Evolutionary conservation across 179 eudicot genomes (phyloP).

Genomic region (Vitellaria paradoxa): DNA sequence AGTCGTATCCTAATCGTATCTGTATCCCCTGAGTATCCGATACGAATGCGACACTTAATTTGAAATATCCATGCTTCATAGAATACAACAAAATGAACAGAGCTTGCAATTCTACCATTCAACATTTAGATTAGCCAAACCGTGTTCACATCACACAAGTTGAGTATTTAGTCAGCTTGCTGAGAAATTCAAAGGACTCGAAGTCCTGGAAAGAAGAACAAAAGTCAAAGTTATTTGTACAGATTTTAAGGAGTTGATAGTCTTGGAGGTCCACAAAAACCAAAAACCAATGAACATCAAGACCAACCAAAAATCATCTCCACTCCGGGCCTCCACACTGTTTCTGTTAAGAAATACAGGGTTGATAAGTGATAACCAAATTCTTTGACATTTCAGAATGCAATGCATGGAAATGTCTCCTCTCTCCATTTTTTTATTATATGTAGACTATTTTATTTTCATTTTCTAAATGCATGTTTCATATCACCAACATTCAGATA

Average conservation of each 20-base stretch:
- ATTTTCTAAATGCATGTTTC: not conserved
- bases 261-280: not conserved
- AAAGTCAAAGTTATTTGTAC: not conserved
- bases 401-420: not conserved
- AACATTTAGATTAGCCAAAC: not conserved
- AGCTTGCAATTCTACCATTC: not conserved
- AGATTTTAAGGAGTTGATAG: not conserved
- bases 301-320: not conserved
- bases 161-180: not conserved
- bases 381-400: not conserved
- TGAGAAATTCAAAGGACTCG: not conserved
- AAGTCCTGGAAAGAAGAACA: not conserved
- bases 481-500: not conserved
- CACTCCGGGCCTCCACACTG: not conserved
- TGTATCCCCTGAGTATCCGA: no score
- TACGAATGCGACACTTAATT: no score
- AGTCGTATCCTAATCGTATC: no score
- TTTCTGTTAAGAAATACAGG: not conserved
- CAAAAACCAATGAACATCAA: not conserved
- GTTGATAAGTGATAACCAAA: not conserved
- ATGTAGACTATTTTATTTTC: not conserved
- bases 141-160: not conserved
- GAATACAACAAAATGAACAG: not conserved
- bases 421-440: not conserved
- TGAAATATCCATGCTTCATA: no score